Evolutionary conservation across 169 alveolate genomes (phyloP).

Genomic region (Plasmodium blacklocki): DNA sequence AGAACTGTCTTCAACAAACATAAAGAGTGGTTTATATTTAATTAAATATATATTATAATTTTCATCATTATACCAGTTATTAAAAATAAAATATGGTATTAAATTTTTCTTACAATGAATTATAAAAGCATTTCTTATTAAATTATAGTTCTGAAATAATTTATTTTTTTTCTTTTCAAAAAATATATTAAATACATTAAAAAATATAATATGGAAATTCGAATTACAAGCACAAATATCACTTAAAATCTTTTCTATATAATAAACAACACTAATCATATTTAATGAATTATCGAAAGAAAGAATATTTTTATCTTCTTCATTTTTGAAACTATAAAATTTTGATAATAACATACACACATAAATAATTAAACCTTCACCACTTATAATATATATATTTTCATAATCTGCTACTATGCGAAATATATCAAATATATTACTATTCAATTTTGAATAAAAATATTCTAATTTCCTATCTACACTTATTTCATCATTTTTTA

Average conservation of each 20-base stretch:
- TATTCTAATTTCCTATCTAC: slow-evolving; percentile 58
- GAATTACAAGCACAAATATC: slow-evolving; percentile 63
- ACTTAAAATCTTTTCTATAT: slow-evolving; percentile 51
- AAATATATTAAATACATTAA: slow-evolving; percentile 79
- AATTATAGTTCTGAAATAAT: slow-evolving; percentile 40
- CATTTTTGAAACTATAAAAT: slow-evolving; percentile 59
- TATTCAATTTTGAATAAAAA: slow-evolving; percentile 60
- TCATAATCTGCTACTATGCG: slow-evolving; percentile 69
- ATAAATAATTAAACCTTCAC: slow-evolving; percentile 64
- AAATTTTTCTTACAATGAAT: slow-evolving; percentile 79
- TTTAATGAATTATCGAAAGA: slow-evolving; percentile 46
- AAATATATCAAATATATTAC: slow-evolving; percentile 61
- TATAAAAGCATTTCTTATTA: slow-evolving; percentile 80
- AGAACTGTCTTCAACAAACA: slow-evolving; percentile 85
- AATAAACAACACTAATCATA: slow-evolving; percentile 67
- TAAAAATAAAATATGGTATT: slow-evolving; percentile 75
- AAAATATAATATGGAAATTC: slow-evolving; percentile 80
- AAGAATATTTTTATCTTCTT: slow-evolving; percentile 63
- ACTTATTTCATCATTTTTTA: slow-evolving; percentile 41
- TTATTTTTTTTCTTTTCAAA: slow-evolving; percentile 75
- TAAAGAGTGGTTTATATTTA: slow-evolving; percentile 82
- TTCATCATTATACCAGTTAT: slow-evolving; percentile 81
- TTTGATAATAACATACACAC: slow-evolving; percentile 67
- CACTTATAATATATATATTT: slow-evolving; percentile 62
- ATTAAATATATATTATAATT: slow-evolving; percentile 75